These are phyloP conservation scores for Mycothermus thermophilus DNA, from an alignment of 495 filamentous ascomycete species.

Conservation along the genomic window DNA sequence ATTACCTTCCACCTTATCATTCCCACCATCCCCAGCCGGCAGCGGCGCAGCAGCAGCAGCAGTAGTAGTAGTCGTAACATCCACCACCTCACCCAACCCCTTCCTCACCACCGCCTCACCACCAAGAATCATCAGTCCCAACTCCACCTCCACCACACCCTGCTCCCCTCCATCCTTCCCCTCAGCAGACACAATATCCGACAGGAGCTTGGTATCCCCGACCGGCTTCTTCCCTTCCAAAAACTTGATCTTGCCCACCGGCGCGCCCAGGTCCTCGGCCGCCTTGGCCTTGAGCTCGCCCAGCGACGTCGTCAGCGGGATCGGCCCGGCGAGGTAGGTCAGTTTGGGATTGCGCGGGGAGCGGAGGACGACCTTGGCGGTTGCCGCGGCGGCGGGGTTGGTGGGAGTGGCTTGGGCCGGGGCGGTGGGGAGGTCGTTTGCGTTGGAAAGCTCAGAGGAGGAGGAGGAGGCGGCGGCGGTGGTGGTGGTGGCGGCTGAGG, in stretches of 20 bases:
- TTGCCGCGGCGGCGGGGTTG: conserved; percentile 27
- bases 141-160: conserved; percentile 37
- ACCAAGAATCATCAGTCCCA: conserved; percentile 79
- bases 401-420: not conserved
- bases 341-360: conserved; percentile 60
- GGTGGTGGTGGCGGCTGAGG: too few species aligned
- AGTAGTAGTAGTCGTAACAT: too few species aligned
- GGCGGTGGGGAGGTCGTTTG: not conserved
- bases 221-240: conserved; percentile 74
- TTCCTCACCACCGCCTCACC: conserved; percentile 32
- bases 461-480: too few species aligned
- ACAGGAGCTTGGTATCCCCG: conserved; percentile 50
- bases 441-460: not conserved
- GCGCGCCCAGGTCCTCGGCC: conserved; percentile 32
- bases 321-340: too few species aligned
- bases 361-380: conserved; percentile 50
- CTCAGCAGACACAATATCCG: conserved; percentile 32
- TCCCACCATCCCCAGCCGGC: not conserved
- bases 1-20: conserved; percentile 17
- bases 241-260: conserved; percentile 63
- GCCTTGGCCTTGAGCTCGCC: conserved; percentile 59
- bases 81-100: conserved; percentile 18
- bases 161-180: conserved; percentile 23
- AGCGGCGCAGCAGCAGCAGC: too few species aligned
- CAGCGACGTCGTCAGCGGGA: conserved; percentile 44